Percentiles rank a stretch among this genome's conserved stretches.
Conservation (phyloP, 78 protist genomes). For the Salpingoeca rosetta region DNA sequence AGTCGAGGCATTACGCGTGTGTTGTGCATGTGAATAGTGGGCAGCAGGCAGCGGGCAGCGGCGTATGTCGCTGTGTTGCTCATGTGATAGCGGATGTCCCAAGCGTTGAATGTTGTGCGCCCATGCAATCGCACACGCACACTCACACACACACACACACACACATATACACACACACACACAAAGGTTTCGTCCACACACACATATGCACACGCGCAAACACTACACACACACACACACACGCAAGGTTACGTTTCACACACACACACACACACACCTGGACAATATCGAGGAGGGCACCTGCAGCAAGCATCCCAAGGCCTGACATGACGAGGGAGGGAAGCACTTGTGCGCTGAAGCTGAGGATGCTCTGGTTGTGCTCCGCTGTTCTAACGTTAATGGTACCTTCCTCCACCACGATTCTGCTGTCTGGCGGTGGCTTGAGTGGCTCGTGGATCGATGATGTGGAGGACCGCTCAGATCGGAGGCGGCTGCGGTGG, state of each 20-base stretch:
- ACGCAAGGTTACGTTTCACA: no score
- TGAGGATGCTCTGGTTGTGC: no score
- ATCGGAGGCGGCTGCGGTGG: background rate
- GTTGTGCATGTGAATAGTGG: background rate
- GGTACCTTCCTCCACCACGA: background rate
- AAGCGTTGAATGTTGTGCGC: no score
- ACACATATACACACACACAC: no score
- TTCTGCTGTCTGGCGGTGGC: background rate
- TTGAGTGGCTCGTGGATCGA: background rate
- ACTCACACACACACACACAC: no score
- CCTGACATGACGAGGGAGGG: background rate
- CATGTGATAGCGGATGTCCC: no score
- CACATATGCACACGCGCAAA: no score
- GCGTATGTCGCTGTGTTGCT: background rate
- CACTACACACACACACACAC: no score
- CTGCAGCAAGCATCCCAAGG: background rate
- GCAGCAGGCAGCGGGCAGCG: background rate
- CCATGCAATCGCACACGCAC: no score
- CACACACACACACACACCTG: background rate
- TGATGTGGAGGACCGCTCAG: background rate
- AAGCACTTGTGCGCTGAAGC: background rate
- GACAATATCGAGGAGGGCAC: background rate
- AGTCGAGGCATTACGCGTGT: background rate
- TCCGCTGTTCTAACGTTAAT: no score
- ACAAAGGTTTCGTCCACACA: no score